phyloP scores from a whole-genome alignment of 768 basidiomycete genomes.

The Xerocomellus amylosporus region DNA sequence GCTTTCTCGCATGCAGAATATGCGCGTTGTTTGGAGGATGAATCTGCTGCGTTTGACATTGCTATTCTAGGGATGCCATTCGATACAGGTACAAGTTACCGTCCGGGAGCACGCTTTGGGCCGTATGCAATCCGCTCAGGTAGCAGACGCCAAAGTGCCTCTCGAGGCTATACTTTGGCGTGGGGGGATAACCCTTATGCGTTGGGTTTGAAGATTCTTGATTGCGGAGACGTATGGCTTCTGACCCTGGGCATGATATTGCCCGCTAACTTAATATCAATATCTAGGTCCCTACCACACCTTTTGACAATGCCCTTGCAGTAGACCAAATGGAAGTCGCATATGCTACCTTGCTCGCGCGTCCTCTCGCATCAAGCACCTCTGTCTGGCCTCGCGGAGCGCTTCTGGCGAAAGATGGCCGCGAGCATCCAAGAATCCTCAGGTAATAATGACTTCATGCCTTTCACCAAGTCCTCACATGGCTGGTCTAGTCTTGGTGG shows the following conservation, averaged over 20 bases:
- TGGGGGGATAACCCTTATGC: slow-evolving; percentile 70
- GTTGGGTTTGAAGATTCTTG: slow-evolving; percentile 57
- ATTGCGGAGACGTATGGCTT: slow-evolving; percentile 73
- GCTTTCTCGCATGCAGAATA: slow-evolving; percentile 85
- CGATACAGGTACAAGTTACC: slow-evolving; percentile 58
- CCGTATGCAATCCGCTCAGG: slow-evolving; percentile 83
- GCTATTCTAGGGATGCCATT: slow-evolving; percentile 81
- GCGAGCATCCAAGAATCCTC: slow-evolving; percentile 71
- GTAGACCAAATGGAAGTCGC: slow-evolving; percentile 87
- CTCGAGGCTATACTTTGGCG: slow-evolving; percentile 64
- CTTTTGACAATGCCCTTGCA: slow-evolving; percentile 81
- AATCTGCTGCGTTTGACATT: slow-evolving; percentile 43
- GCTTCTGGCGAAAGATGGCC: slow-evolving; percentile 51
- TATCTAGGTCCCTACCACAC: slow-evolving; percentile 64
- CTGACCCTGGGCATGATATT: not conserved
- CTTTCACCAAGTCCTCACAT: not conserved
- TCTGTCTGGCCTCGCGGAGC: slow-evolving; percentile 27
- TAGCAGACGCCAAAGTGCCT: slow-evolving; percentile 60
- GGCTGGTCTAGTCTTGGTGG: slow-evolving; percentile 54
- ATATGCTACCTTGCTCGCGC: slow-evolving; percentile 70
- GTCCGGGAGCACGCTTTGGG: slow-evolving; percentile 79
- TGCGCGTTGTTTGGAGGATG: slow-evolving; percentile 22
- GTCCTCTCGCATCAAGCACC: slow-evolving; percentile 38
- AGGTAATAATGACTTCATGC: slow-evolving; percentile 36
- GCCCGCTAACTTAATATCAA: not conserved